Percentiles rank a stretch among this genome's conserved stretches.
Conservation (phyloP, 768 basidiomycete species). For the Terana coerulea region DNA sequence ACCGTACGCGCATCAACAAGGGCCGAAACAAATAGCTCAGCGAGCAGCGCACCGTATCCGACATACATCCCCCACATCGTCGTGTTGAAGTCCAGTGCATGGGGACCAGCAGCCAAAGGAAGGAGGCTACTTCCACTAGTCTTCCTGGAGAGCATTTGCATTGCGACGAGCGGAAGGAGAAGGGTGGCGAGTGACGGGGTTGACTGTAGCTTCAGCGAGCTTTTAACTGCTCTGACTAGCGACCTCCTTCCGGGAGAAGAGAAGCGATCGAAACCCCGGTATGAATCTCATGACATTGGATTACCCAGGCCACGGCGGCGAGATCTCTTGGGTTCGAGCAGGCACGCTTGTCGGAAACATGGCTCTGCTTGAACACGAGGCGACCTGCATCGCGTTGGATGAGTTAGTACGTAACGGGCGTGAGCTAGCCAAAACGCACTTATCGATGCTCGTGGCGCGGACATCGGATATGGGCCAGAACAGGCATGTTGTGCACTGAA, state of each 20-base stretch:
- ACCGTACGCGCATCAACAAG: neutral
- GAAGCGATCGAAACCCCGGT: too few relatives aligned
- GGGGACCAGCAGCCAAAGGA: neutral
- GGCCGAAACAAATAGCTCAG: neutral
- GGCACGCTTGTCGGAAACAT: neutral
- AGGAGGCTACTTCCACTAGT: neutral
- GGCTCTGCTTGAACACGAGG: neutral
- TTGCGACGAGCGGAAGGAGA: neutral
- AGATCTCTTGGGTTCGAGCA: neutral
- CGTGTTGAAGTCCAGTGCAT: neutral
- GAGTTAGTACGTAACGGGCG: neutral
- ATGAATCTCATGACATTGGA: neutral
- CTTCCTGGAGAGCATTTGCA: neutral
- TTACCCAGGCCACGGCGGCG: neutral
- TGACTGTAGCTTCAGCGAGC: too few relatives aligned
- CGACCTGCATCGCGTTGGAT: neutral
- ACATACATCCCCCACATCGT: slow-evolving; percentile 2
- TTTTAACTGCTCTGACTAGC: too few relatives aligned
- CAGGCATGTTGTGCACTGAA: neutral
- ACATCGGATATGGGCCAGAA: neutral
- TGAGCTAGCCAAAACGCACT: neutral
- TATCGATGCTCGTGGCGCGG: neutral
- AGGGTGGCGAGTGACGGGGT: too few relatives aligned
- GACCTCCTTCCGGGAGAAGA: too few relatives aligned
- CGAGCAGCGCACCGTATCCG: neutral